Evolutionary conservation across 1,139 yeast genomes (phyloP), one percentile per base, ranked within the genome.

Genomic region (Pichia sp.): DNA sequence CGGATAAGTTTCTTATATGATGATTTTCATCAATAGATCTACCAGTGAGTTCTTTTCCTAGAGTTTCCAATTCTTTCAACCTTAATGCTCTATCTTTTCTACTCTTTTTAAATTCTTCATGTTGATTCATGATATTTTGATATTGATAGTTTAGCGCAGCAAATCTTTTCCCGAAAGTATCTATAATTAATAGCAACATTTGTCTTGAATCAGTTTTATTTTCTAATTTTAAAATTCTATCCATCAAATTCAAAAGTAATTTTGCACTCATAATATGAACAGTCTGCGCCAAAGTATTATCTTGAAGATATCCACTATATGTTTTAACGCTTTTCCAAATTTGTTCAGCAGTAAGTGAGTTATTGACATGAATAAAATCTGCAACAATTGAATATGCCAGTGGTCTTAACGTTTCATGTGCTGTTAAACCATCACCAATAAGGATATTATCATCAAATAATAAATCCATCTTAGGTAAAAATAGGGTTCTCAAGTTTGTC

Each of bases 241-340:
- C 98, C 31, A 92, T 94, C 58, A 94, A 72, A 64, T 92, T 94
- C 55, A 92, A 69, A 36, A 94, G 69, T 36, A 94, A 72, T 66
- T 90, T 92, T 4, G 97, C 97, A 69, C 97, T 87, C 97, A 92
- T 89, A 27, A 92, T 87, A 65, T 94, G 98, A 39, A 90, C 96
- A 7, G 96, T 87, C 51, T 89, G 75, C 1, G 96, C 95, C 56
- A 94, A 70, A 0, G 94, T 73, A 57, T 81, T 83, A 62, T 92
- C 97, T 58, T 85, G 86, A 55, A 94, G 72, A 57, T 88, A 81
- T 39, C 76, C 79, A 60, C 96, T 86, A 63, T 88, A 94, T 48
- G 88, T 86, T 43, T 75, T 76, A 4, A 94, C 95, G 0, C 96
- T 87, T 50, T 86, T 83, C 83, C 95, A 84, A 9, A 92, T 86